Conservation (phyloP, 208 protist genomes). For the Porcisia deanei region DNA sequence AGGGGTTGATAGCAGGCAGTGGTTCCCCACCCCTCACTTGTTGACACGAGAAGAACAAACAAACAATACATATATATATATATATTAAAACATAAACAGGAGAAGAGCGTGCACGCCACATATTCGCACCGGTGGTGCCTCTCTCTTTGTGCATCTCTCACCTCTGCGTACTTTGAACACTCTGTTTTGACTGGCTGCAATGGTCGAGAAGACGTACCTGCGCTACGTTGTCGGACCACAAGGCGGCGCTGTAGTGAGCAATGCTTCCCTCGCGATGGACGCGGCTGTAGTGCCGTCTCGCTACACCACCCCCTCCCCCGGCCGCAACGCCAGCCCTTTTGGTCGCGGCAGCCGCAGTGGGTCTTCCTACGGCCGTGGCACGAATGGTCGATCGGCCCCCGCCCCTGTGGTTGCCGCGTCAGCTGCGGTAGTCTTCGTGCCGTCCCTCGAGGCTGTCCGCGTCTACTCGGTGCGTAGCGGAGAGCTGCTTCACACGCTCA, state of each 20-base stretch:
- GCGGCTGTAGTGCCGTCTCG: slow-evolving; percentile 39
- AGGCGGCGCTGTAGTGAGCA: slow-evolving; percentile 72
- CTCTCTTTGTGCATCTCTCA: not conserved
- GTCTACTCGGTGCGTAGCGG: slow-evolving; percentile 83
- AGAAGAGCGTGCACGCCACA: too few species aligned
- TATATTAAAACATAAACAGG: too few species aligned
- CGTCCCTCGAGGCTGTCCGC: slow-evolving; percentile 84
- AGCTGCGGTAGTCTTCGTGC: slow-evolving; percentile 63
- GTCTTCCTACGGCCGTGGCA: slow-evolving; percentile 1
- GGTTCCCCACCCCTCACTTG: too few species aligned
- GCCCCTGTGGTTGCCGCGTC: slow-evolving; percentile 17
- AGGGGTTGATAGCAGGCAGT: too few species aligned
- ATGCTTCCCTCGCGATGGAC: slow-evolving; percentile 58
- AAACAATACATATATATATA: too few species aligned
- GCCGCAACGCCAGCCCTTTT: not conserved
- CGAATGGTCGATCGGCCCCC: not conserved
- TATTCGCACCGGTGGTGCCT: too few species aligned
- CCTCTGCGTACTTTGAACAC: not conserved
- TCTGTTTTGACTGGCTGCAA: slow-evolving; percentile 13
- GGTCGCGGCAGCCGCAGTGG: slow-evolving; percentile 9
- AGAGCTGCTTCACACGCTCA: slow-evolving; percentile 66
- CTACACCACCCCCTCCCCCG: slow-evolving; percentile 22
- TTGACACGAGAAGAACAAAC: too few species aligned
- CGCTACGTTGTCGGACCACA: slow-evolving; percentile 85
- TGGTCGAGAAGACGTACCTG: slow-evolving; percentile 91